These are phyloP conservation scores for Tremellales sp. DNA, from an alignment of 1,284 basidiomycete species.

Conservation along the genomic window DNA sequence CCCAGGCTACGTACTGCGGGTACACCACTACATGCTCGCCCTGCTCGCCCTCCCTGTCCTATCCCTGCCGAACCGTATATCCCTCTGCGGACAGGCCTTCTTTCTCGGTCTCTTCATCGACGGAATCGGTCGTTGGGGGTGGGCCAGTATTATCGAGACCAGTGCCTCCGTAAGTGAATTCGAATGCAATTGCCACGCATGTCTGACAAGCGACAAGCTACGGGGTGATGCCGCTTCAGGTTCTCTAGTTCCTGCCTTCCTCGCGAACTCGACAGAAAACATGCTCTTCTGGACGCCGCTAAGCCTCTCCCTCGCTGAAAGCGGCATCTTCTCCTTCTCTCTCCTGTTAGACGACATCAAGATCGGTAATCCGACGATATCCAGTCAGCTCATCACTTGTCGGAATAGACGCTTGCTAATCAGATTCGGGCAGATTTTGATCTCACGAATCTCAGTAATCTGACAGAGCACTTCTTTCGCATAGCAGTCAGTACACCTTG, in stretches of 20 bases:
- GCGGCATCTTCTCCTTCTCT: conserved; percentile 21
- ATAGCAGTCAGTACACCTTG: conserved; percentile 26
- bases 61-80: conserved; percentile 37
- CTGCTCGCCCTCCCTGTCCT: conserved; percentile 37
- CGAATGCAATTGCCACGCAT: neutral
- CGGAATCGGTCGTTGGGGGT: conserved; percentile 44
- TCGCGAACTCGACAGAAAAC: neutral
- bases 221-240: conserved; percentile 26
- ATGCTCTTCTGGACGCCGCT: conserved; percentile 16
- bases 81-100: conserved; percentile 36
- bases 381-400: conserved; percentile 10
- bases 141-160: conserved; percentile 38
- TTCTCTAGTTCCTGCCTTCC: conserved; percentile 12
- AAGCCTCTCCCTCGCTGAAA: conserved; percentile 9
- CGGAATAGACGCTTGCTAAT: conserved; percentile 1
- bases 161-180: conserved; percentile 23
- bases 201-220: conserved; percentile 12
- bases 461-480: conserved; percentile 31
- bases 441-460: conserved; percentile 4
- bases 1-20: conserved; percentile 32
- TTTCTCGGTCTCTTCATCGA: conserved; percentile 41
- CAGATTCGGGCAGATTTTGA: conserved; percentile 3
- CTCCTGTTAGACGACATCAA: conserved; percentile 33
- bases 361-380: conserved; percentile 11
- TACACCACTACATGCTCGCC: conserved; percentile 42